Conservation (phyloP, 2,329 filamentous ascomycete species). For the Rhexocercosporidium sp. region DNA sequence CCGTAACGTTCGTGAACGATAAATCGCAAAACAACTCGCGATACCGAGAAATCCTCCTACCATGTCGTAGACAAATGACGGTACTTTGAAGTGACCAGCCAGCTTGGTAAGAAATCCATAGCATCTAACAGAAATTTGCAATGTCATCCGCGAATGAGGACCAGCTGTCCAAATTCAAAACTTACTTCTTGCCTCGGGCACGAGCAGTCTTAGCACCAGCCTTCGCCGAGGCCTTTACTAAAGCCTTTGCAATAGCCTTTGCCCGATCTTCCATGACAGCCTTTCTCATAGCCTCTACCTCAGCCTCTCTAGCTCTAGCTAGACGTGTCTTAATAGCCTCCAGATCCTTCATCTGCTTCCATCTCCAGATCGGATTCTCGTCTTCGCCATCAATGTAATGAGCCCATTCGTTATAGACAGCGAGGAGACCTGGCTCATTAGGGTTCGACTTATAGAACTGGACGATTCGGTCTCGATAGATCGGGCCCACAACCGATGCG, state of each 20-base stretch:
- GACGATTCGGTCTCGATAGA: not conserved
- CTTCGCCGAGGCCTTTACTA: not conserved
- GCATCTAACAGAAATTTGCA: no score
- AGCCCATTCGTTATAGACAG: conserved; percentile 13
- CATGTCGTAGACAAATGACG: not conserved
- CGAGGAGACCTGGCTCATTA: conserved; percentile 10
- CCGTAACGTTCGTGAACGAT: not conserved
- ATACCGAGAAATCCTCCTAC: not conserved
- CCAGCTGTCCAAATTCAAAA: no score
- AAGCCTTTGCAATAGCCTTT: not conserved
- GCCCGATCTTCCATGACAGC: not conserved
- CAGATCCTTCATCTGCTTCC: not conserved
- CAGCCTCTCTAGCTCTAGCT: not conserved
- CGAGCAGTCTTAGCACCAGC: not conserved
- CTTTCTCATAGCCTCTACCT: not conserved
- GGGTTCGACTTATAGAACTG: conserved; percentile 11
- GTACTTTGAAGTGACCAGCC: not conserved
- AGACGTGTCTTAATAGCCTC: not conserved
- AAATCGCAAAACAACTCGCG: not conserved
- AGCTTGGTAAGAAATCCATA: not conserved
- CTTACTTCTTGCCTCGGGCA: not conserved
- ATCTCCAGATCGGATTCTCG: not conserved
- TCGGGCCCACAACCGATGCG: not conserved
- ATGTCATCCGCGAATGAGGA: not conserved
- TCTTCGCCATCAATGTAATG: not conserved